phyloP scores from a whole-genome alignment of 1,284 basidiomycete species.

The Ustilago esculenta region DNA sequence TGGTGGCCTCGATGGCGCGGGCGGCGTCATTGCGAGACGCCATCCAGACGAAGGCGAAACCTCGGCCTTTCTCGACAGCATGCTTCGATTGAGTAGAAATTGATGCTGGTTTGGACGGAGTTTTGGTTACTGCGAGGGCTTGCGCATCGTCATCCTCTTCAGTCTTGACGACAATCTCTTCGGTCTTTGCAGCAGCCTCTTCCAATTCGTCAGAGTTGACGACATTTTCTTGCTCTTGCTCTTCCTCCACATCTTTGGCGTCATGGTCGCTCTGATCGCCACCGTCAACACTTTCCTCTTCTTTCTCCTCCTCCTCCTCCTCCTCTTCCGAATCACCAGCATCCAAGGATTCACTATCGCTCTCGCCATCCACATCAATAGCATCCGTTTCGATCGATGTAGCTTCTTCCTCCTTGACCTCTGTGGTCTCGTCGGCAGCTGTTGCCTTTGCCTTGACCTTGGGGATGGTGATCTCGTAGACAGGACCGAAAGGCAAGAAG shows the following conservation, averaged over 20 bases:
- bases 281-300: no score
- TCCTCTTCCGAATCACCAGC: conserved; percentile 12
- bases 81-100: conserved; percentile 73
- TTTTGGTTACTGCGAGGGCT: not conserved
- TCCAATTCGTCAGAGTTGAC: not conserved
- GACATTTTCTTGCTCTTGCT: not conserved
- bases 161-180: conserved; percentile 68
- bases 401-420: conserved; percentile 33
- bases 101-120: conserved; percentile 2
- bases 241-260: conserved; percentile 68
- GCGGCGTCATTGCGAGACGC: conserved; percentile 85
- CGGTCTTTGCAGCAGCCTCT: conserved; percentile 75
- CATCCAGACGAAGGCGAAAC: conserved; percentile 97
- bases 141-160: conserved; percentile 29
- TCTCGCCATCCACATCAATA: conserved; percentile 20
- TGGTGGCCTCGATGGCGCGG: conserved; percentile 81
- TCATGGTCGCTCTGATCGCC: conserved; percentile 68
- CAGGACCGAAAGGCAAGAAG: conserved; percentile 88
- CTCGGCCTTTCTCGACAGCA: conserved; percentile 72
- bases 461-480: conserved; percentile 86
- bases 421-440: conserved; percentile 44
- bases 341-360: conserved; percentile 8
- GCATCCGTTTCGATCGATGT: conserved; percentile 29
- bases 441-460: conserved; percentile 32
- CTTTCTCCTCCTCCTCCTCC: conserved; percentile 28